phyloP scores from a whole-genome alignment of 2,329 filamentous ascomycete species.

The Colletotrichum acutatum region DNA sequence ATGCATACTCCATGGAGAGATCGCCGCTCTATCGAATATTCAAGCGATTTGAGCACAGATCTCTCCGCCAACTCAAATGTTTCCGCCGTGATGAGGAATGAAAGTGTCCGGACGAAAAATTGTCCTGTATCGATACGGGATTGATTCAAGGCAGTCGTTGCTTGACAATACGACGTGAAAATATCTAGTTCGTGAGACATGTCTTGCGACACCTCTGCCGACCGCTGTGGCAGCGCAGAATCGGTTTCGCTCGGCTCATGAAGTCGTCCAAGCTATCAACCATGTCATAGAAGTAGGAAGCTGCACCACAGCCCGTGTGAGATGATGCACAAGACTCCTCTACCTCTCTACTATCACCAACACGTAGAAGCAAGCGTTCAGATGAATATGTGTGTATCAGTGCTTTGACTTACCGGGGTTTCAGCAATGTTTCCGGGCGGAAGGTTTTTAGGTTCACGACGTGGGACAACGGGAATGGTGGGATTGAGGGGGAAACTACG shows the following conservation, averaged over 20 bases:
- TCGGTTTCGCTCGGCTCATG: too few relatives aligned
- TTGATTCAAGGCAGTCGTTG: not conserved
- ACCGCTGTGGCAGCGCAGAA: too few relatives aligned
- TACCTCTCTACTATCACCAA: not conserved
- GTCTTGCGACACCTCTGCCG: not conserved
- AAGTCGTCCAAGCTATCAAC: not conserved
- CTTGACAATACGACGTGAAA: not conserved
- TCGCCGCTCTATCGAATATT: not conserved
- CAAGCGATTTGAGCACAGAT: not conserved
- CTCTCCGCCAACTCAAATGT: not conserved
- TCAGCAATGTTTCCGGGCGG: conserved; percentile 14
- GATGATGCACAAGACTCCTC: not conserved
- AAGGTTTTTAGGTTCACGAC: conserved; percentile 2
- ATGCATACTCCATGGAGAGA: not conserved
- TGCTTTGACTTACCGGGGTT: conserved; percentile 20
- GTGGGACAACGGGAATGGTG: not conserved
- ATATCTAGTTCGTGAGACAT: not conserved
- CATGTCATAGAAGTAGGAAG: not conserved
- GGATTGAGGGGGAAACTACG: not conserved
- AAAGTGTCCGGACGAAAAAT: not conserved
- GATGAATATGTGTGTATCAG: not conserved
- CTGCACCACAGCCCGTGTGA: not conserved
- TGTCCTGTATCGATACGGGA: not conserved
- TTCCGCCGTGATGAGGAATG: not conserved
- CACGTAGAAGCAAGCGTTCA: not conserved